Evolutionary conservation across 73 alveolate species (phyloP).

Genomic region (Paraurostyla sp.): DNA sequence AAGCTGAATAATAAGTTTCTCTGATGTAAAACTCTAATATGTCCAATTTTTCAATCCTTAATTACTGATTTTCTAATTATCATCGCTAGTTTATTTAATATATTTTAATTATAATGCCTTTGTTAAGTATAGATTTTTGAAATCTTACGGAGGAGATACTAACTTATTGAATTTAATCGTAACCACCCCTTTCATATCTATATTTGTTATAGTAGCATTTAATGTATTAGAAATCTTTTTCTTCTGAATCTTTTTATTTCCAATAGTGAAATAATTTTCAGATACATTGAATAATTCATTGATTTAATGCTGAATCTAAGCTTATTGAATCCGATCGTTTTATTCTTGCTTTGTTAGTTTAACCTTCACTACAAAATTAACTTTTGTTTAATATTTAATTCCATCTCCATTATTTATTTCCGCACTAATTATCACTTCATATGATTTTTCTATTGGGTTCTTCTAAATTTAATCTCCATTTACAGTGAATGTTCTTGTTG

Average conservation of each 20-base stretch:
- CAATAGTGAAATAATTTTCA: neutral
- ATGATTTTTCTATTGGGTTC: neutral
- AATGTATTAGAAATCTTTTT: neutral
- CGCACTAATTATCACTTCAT: neutral
- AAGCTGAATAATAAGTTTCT: neutral
- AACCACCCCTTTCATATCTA: neutral
- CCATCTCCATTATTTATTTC: neutral
- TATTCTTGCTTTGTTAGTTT: neutral
- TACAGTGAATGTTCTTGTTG: neutral
- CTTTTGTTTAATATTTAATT: neutral
- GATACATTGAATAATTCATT: neutral
- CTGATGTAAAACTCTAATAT: neutral
- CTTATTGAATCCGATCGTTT: neutral
- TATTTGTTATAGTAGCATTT: neutral
- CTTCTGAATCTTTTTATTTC: neutral
- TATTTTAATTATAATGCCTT: neutral
- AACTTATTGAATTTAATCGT: neutral
- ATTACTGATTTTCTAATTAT: neutral
- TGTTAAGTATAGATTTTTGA: neutral
- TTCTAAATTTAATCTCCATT: neutral
- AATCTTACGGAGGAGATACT: neutral
- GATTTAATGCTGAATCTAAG: neutral
- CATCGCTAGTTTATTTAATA: neutral
- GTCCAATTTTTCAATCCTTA: slow-evolving; percentile 25
- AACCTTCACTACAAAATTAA: neutral